Base-by-base conservation (phyloP, 345 rosid genomes). In the Eucalyptus camaldulensis region DNA sequence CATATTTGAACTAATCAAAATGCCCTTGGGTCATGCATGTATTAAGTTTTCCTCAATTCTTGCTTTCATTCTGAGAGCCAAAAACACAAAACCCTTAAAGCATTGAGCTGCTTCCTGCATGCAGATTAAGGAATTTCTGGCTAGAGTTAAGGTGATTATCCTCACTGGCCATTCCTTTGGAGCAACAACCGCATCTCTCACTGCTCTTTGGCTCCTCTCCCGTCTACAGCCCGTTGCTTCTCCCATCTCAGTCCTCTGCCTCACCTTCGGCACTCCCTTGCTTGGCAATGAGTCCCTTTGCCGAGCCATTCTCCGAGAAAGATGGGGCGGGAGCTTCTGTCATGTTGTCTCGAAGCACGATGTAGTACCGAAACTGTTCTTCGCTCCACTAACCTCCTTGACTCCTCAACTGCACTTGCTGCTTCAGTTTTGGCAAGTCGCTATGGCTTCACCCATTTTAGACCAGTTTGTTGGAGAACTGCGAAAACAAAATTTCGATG, bases 251-350 rank as follows among this genome's bases (percentile, higher is more conserved):
- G 91, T 97, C 51, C 90, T 97, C 27, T 96, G 98, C 94, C 92
- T 96, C 93, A 97, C 98, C 31, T 97, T 94, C 4, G 99, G 99
- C 89, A 95, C 99, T 72, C 98, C 99, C 13, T 86, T 97, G 89
- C 96, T 97, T 1, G 98, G 97, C 69, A 96, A 96, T 44, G 92
- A 87, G 50, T 88, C 96, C 86, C 95, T 96, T 76, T 94, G 94
- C 50, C 92, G 91, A 29, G 93, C 95, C 54, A 90, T 56, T 56
- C 62, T 56, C 1, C 29, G 6, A 56, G 62, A 56, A 56, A 56
- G 62, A 56, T 56, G 62, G 94, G 92, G 91, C 3, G 98, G 96
- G 31, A 95, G 92, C 91, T 97, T 96, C 83, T 96, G 96, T 90
- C 95, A 96, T 58, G 93, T 97, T 9, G 95, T 94, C 40, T 94